phyloP scores from a whole-genome alignment of 1,284 basidiomycete genomes.

The Ganoderma leucocontextum region DNA sequence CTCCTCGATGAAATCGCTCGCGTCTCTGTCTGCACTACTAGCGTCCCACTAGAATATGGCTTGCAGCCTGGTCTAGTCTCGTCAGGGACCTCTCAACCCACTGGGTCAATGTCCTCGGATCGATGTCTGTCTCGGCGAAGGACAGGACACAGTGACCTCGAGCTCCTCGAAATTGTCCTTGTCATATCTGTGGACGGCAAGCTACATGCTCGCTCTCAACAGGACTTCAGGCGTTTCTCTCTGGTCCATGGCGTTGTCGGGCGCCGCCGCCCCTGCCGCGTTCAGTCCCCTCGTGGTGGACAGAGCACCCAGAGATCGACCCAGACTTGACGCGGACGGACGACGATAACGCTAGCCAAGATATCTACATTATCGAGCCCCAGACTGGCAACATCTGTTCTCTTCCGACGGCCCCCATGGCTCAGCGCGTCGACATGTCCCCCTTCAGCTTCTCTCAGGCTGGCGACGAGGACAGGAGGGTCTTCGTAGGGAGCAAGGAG shows the following conservation, averaged over 20 bases:
- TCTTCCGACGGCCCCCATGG: constrained; percentile 75
- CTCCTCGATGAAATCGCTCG: constrained; percentile 38
- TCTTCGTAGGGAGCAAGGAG: constrained; percentile 89
- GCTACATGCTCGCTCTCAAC: constrained; percentile 87
- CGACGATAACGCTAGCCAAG: constrained; percentile 65
- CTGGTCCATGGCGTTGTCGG: constrained; percentile 83
- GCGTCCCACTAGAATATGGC: constrained; percentile 38
- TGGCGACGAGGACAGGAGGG: constrained; percentile 67
- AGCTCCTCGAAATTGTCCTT: constrained; percentile 80
- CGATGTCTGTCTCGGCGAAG: not conserved
- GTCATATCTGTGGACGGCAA: constrained; percentile 91
- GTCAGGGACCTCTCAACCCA: constrained; percentile 38
- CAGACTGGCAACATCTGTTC: constrained; percentile 87
- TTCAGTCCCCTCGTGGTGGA: constrained; percentile 76
- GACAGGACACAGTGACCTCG: constrained; percentile 50
- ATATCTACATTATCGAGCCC: constrained; percentile 91
- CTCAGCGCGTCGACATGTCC: constrained; percentile 87
- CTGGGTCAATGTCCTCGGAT: constrained; percentile 30
- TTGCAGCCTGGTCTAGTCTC: constrained; percentile 34
- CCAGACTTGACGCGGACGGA: constrained; percentile 53
- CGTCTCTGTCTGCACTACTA: constrained; percentile 32
- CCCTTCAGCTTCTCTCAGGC: constrained; percentile 74
- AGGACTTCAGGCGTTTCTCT: constrained; percentile 77
- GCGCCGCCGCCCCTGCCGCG: constrained; percentile 55
- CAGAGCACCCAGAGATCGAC: constrained; percentile 64